A percentile compares a stretch with the other conserved stretches of the same genome.
These are phyloP conservation scores for Cladophialophora psammophila DNA, from an alignment of 2,329 filamentous ascomycete species.

Conservation along the genomic window DNA sequence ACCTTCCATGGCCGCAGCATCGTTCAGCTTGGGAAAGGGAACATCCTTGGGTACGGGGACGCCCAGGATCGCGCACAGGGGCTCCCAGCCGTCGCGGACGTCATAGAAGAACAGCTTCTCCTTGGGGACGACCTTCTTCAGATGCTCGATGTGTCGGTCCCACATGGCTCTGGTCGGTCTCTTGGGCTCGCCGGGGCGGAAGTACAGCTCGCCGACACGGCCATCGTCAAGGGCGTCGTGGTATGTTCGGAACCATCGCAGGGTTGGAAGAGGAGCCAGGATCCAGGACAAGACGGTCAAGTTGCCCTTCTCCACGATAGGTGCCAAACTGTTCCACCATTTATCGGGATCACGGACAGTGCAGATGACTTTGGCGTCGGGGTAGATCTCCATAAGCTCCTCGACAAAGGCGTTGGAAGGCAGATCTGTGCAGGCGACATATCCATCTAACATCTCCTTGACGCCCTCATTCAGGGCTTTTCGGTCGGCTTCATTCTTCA, in stretches of 20 bases:
- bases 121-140: constrained; percentile 41
- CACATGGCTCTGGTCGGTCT: constrained; percentile 39
- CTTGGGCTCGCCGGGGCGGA: constrained; percentile 36
- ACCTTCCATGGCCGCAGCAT: constrained; percentile 38
- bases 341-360: constrained; percentile 51
- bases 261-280: constrained; percentile 35
- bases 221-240: constrained; percentile 39
- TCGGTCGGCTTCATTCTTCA: constrained; percentile 41
- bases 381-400: constrained; percentile 58
- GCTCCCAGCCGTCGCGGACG: constrained; percentile 44
- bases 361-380: constrained; percentile 58
- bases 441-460: constrained; percentile 51
- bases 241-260: constrained; percentile 39
- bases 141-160: constrained; percentile 40
- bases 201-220: constrained; percentile 38
- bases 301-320: constrained; percentile 41
- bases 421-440: constrained; percentile 56
- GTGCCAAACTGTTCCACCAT: constrained; percentile 49
- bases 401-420: constrained; percentile 53
- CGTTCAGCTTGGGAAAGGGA: constrained; percentile 41
- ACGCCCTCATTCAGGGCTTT: constrained; percentile 45
- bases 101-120: constrained; percentile 49
- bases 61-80: constrained; percentile 41
- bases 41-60: constrained; percentile 41
- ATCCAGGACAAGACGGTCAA: constrained; percentile 39